Evolutionary conservation across 2,329 filamentous ascomycete genomes (phyloP).

Genomic region (Colletotrichum liriopes): DNA sequence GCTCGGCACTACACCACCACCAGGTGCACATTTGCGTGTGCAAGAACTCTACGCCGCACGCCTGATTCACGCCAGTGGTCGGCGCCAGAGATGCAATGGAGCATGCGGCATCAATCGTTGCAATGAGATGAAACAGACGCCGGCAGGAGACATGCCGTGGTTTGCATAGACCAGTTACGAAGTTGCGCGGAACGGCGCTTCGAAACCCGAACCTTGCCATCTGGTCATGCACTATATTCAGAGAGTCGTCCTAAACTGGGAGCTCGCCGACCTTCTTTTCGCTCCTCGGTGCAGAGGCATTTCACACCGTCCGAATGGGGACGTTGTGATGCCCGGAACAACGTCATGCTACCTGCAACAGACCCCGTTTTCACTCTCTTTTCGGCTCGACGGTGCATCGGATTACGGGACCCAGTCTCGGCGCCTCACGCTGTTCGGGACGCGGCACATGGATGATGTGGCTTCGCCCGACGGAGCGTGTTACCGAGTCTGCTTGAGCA

Average conservation of each 20-base stretch:
- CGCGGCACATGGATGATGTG: constrained; percentile 36
- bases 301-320: constrained; percentile 16
- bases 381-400: constrained; percentile 17
- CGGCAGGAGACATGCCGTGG: constrained; percentile 21
- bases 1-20: background rate
- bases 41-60: constrained; percentile 15
- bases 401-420: constrained; percentile 22
- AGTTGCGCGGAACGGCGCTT: constrained; percentile 8
- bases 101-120: background rate
- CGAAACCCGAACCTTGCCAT: constrained; percentile 25
- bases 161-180: constrained; percentile 1
- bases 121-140: constrained; percentile 26
- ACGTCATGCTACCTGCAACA: constrained; percentile 33
- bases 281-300: constrained; percentile 2
- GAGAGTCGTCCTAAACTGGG: constrained; percentile 15
- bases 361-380: constrained; percentile 16
- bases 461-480: constrained; percentile 23
- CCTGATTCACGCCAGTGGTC: constrained; percentile 14
- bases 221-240: constrained; percentile 28
- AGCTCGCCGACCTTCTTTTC: background rate
- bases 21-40: background rate
- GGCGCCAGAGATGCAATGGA: constrained; percentile 2
- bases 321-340: constrained; percentile 4
- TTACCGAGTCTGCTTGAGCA: constrained; percentile 25
- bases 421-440: constrained; percentile 30